Base-by-base conservation (phyloP, 106 monocot species). In the Cymbidium sinense region DNA sequence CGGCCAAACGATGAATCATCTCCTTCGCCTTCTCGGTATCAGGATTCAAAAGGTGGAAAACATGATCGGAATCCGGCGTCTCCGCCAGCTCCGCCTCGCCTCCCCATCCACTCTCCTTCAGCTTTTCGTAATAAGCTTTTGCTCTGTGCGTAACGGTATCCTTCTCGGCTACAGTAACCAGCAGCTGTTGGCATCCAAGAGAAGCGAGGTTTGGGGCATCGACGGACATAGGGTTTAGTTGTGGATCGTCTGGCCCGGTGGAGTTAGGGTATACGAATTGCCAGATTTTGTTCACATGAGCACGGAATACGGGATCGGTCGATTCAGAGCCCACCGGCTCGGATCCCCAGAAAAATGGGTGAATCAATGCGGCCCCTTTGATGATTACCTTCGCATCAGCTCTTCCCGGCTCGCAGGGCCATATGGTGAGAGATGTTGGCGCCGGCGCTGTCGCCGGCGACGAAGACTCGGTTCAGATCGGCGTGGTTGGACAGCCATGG, bases 351-450 rank as follows among this genome's bases (percentile, higher is more conserved):
- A 74, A 74, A 25, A 44, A 74, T 13, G 74, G 74, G 44, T 74
- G 74, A 28, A 74, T 74, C 44, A 74, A 44, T 12, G 44, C 43
- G 18, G 29, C 25, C 12, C 74, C 74, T 44, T 74, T 74, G 44
- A 74, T 44, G 44, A 25, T 11, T 4, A 74, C 35, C 27, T 44
- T 28, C 3, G 43, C 44, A 13, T 44, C 74, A 1, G 74, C 21
- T 34, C 37, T 37, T 50, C 23, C 79, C 69, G 20, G 79, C 81
- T 7, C 81, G 73, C 77, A 87, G 39, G 5, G 89, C 87, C 77
- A 89, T 72, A 25, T 82, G 70, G 78, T 93, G 88, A n/a, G 58
- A 77, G 7, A 90, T 88, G 79, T 90, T 90, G 4, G 78, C 93
- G 5, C 90, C 86, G 5, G 85, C 85, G 37, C 89, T 88, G 33